These are phyloP conservation scores for Penicillium steckii DNA, from an alignment of 495 filamentous ascomycete species.

Conservation along the genomic window DNA sequence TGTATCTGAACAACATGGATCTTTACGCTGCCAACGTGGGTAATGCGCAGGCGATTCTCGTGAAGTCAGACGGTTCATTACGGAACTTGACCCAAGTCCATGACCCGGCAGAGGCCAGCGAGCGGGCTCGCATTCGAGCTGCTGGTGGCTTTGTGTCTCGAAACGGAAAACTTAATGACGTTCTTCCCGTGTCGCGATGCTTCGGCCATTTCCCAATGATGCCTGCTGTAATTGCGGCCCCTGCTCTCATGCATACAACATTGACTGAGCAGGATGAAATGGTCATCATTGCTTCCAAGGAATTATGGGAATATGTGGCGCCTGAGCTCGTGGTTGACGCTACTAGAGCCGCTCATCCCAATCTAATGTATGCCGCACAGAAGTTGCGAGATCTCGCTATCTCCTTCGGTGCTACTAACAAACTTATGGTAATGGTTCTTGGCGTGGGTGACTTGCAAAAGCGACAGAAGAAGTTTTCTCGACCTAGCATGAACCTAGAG, in stretches of 20 bases:
- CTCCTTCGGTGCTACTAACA: slow-evolving; percentile 85
- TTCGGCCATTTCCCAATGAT: slow-evolving; percentile 94
- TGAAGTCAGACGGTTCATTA: slow-evolving; percentile 79
- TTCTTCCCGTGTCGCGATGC: slow-evolving; percentile 85
- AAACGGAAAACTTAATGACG: slow-evolving; percentile 89
- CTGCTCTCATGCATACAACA: slow-evolving; percentile 73
- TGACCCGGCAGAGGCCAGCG: slow-evolving; percentile 79
- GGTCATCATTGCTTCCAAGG: slow-evolving; percentile 84
- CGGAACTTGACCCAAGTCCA: slow-evolving; percentile 85
- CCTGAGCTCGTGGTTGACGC: slow-evolving; percentile 91
- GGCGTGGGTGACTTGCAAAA: slow-evolving; percentile 87
- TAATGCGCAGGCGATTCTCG: slow-evolving; percentile 90
- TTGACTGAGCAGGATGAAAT: slow-evolving; percentile 91
- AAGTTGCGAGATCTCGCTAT: slow-evolving; percentile 94
- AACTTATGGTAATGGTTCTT: slow-evolving; percentile 98
- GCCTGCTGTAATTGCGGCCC: slow-evolving; percentile 89
- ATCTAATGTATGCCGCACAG: slow-evolving; percentile 95
- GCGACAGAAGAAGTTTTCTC: slow-evolving; percentile 68
- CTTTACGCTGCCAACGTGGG: slow-evolving; percentile 94
- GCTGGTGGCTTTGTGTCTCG: slow-evolving; percentile 95
- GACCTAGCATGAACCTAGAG: slow-evolving; percentile 77
- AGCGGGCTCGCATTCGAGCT: slow-evolving; percentile 86
- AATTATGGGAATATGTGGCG: slow-evolving; percentile 91
- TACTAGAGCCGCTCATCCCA: slow-evolving; percentile 74
- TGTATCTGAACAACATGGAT: slow-evolving; percentile 85